Base-by-base conservation (phyloP, 345 rosid genomes). In the Rhizophora apiculata region DNA sequence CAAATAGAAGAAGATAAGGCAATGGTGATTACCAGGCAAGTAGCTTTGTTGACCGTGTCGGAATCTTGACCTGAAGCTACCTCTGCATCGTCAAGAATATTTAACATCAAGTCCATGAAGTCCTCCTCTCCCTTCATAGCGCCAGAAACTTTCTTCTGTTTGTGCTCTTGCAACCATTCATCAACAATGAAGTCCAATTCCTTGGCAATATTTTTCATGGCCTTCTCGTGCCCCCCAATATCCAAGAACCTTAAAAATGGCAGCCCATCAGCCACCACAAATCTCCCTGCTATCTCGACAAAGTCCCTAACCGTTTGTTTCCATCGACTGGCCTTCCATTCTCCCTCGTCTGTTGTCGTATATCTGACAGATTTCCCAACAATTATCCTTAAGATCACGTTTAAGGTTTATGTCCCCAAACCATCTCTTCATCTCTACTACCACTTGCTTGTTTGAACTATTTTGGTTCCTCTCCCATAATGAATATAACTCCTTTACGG, bases 141-240 rank as follows among this genome's bases (percentile, higher is more conserved):
- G 11, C 18, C 53, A 1, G 32, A 34, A 36, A 20, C 66, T 53
- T 58, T 77, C 31, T 64, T 82, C n/a, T 68, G 58, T 71, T 8
- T 11, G 20, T 79, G 87, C 71, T 84, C 83, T 4, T 77, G 63
- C 52, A 84, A 64, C 83, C 85, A 84, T 56, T 22, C 52, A n/a
- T 70, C 65, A 46, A 65, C 63, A 16, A 68, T 55, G 29, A 1
- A 6, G 48, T 84, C 83, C 4, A 84, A 6, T 7, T 72, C 69
- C 20, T 72, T 62, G 3, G 73, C 74, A 0, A 60, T 65, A 74
- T 43, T 72, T 59, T 68, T 78, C 86, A 78, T 78, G 7, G 39
- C 61, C 69, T 32, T 78, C 70, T 70, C 82, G 4, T 62, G 49
- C 20, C 77, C 83, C 1, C 79, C 84, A 10, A 83, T 36, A 39